Base-by-base conservation (phyloP, 345 rosid species). In the Arabidopsis suecica region DNA sequence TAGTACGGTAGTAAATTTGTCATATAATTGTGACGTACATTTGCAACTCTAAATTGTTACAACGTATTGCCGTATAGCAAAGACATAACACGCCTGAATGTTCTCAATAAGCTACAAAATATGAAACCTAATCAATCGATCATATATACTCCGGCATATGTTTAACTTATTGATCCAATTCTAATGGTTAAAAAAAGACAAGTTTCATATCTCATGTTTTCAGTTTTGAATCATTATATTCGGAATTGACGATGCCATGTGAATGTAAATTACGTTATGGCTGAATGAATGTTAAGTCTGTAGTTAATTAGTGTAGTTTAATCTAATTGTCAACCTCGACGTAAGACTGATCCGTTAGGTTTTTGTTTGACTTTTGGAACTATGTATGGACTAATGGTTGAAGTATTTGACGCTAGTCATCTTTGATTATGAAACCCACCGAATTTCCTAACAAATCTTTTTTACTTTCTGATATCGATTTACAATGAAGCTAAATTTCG, bases 391-490 rank as follows among this genome's bases (percentile, higher is more conserved):
- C 68, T 16, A n/a, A 50, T 51, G 57, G 22, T 74, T 68, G 30
- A 44, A 64, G 34, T 53, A 1, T 63, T 62, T 63, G 48, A 68
- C 63, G 40, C 2, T 40, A 59, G 69, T 76, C 70, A 34, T 53
- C 58, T 53, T 61, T 75, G 73, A 75, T 65, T 50, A 70, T 61
- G 75, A 76, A 61, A 69, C 11, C 42, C 65, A 76, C 51, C 42
- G 4, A 38, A 41, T 48, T 67, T 67, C 73, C 61, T 30, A 67
- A 28, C 78, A 16, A 59, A 9, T 42, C 30, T 13, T 28, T 67
- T 49, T 67, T 13, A 66, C 54, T 58, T 65, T 45, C 38, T 44
- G 11, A 7, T 18, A 33, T 73, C 4, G 3, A 51, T 61, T 16
- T 61, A 22, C 45, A 7, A 4, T 41, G 41, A 16, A 3, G 12